Evolutionary conservation across 306 rosid genomes (phyloP), one percentile per base, ranked within the genome.

Genomic region (Malus sylvestris): DNA sequence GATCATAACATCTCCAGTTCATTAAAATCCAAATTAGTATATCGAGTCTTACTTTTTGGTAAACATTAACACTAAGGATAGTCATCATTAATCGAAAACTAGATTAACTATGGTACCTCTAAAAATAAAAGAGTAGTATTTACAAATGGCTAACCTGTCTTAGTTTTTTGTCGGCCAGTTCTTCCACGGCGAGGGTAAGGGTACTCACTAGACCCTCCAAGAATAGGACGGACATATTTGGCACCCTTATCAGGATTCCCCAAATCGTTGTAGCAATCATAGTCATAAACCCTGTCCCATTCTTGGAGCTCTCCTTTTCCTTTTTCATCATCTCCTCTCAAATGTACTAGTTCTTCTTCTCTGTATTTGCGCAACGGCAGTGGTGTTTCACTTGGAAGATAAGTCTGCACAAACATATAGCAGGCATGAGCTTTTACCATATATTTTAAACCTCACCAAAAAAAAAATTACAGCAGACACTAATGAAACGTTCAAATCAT

Each of bases 111-210:
- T 49, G 55, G 55, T 49, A 5, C 15, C 20, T 4, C 55, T 4
- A 61, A 25, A 25, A 14, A 12, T 3, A 61, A n/a, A 58, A 4
- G 32, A 30, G 32, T 7, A 27, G 16, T 3, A 49, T 15, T 14
- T 22, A 10, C 7, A 73, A 59, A 22, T 70, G 46, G 25, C 68
- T 64, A 40, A 88, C 97, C 97, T 81, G 88, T 80, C 44, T 61
- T 65, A 3, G 91, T 6, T 27, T 88, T 73, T 57, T 80, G 55
- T 79, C 96, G 79, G 29, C 94, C 96, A 0, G 96, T 93, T 86
- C 97, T 87, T 63, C 93, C 96, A 35, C 97, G 82, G 3, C 97
- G 88, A 71, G 97, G 97, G 72, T 93, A 93, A 70, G 97, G 96
- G 40, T 81, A 85, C 45, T 57, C 32, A 60, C 33, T 57, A 23